phyloP scores from a whole-genome alignment of 441 rosid genomes.

The Pelargonium cotyledonis region DNA sequence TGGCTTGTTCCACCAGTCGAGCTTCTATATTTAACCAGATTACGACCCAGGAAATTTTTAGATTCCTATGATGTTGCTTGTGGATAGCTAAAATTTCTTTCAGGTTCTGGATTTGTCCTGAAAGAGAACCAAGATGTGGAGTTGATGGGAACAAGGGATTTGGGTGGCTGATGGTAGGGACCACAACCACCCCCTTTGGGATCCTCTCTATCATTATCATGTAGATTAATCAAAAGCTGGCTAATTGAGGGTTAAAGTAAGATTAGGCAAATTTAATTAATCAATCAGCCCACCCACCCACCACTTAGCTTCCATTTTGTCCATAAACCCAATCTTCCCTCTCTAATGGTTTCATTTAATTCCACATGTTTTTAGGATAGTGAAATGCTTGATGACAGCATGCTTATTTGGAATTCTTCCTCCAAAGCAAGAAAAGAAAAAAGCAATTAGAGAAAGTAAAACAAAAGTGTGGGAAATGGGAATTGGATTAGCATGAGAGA shows the following conservation, averaged over 20 bases:
- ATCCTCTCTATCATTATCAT: slow-evolving; percentile 16
- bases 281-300: slow-evolving; percentile 34
- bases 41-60: neutral
- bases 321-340: slow-evolving; percentile 19
- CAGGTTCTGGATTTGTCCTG: slow-evolving; percentile 24
- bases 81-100: slow-evolving; percentile 14
- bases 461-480: slow-evolving; percentile 30
- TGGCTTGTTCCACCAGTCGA: slow-evolving; percentile 12
- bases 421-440: slow-evolving; percentile 28
- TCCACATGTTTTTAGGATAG: slow-evolving; percentile 31
- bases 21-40: slow-evolving; percentile 1
- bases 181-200: slow-evolving; percentile 15
- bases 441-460: neutral
- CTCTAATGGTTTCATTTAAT: slow-evolving; percentile 21
- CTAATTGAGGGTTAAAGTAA: slow-evolving; percentile 22
- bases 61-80: slow-evolving; percentile 29
- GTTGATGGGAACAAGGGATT: slow-evolving; percentile 17
- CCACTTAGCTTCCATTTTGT: slow-evolving; percentile 32
- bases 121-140: slow-evolving; percentile 19
- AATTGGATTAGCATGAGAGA: slow-evolving; percentile 35
- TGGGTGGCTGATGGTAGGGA: slow-evolving; percentile 33
- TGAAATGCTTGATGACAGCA: slow-evolving; percentile 40
- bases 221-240: slow-evolving; percentile 17
- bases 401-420: slow-evolving; percentile 43
- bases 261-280: slow-evolving; percentile 27